These are phyloP conservation scores for Sarocladium oryzae DNA, from an alignment of 2,329 filamentous ascomycete species.

Conservation along the genomic window DNA sequence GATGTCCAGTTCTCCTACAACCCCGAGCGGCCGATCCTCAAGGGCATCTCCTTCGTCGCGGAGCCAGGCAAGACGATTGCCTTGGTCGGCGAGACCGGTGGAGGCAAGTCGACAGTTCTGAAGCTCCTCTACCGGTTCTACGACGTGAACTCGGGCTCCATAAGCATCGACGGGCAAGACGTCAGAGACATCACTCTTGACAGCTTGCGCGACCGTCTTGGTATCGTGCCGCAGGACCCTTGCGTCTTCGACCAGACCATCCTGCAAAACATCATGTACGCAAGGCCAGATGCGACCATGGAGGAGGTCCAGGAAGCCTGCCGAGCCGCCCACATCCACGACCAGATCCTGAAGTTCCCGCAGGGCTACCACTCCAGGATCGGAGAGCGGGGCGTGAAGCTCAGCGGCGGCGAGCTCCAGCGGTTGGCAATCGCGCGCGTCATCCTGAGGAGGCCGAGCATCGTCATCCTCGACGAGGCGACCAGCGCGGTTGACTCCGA, in stretches of 20 bases:
- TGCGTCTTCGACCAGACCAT: conserved; percentile 59
- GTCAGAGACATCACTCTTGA: conserved; percentile 51
- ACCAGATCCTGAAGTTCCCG: conserved; percentile 54
- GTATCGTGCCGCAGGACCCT: conserved; percentile 59
- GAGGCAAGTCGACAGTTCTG: conserved; percentile 56
- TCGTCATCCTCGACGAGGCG: conserved; percentile 40
- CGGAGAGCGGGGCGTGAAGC: conserved; percentile 40
- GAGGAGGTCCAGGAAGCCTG: conserved; percentile 55
- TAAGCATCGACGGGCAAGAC: conserved; percentile 53
- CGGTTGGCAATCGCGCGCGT: conserved; percentile 39
- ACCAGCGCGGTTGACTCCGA: conserved; percentile 42
- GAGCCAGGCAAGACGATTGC: conserved; percentile 50
- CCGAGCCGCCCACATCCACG: conserved; percentile 55
- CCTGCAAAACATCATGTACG: conserved; percentile 59
- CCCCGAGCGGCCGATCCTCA: conserved; percentile 41
- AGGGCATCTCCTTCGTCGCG: conserved; percentile 40
- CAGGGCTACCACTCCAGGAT: conserved; percentile 41
- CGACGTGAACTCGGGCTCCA: conserved; percentile 47
- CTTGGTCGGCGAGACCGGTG: conserved; percentile 55
- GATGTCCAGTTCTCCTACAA: conserved; percentile 52
- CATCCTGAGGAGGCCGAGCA: conserved; percentile 20
- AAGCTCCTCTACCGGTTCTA: conserved; percentile 57
- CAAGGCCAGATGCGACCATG: conserved; percentile 52
- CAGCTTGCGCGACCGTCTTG: conserved; percentile 51
- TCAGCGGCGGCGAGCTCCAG: conserved; percentile 46